Conservation (phyloP, 495 filamentous ascomycete species). For the Penicillium lagena region DNA sequence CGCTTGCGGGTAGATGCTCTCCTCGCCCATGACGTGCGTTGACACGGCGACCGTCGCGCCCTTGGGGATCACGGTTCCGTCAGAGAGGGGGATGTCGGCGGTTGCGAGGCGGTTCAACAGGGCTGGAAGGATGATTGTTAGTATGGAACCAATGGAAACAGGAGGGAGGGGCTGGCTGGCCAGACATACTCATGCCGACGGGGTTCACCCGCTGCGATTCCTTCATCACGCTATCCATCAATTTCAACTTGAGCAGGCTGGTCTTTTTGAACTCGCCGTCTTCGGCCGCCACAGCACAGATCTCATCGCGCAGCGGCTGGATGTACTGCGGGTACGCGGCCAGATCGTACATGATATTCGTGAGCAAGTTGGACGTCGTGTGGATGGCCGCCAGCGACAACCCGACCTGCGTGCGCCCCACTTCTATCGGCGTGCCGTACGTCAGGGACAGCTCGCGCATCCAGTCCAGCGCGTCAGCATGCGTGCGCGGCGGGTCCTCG, state of each 20-base stretch:
- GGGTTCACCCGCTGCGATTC: constrained; percentile 29
- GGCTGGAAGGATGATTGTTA: constrained; percentile 15
- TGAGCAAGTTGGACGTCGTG: constrained; percentile 34
- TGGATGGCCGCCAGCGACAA: constrained; percentile 40
- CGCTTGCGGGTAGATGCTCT: constrained; percentile 35
- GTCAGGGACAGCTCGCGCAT: constrained; percentile 18
- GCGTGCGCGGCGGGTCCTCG: constrained; percentile 11
- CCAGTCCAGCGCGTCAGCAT: constrained; percentile 32
- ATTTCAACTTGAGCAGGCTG: constrained; percentile 41
- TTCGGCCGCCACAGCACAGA: constrained; percentile 21
- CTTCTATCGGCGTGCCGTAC: constrained; percentile 9
- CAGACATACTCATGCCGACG: constrained; percentile 25
- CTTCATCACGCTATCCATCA: constrained; percentile 41
- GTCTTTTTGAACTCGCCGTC: constrained; percentile 41
- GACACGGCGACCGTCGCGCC: constrained; percentile 31
- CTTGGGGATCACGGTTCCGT: constrained; percentile 27
- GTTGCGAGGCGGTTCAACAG: constrained; percentile 36
- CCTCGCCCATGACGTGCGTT: constrained; percentile 26
- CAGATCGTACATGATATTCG: constrained; percentile 37
- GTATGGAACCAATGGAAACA: neutral
- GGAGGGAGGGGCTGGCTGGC: neutral
- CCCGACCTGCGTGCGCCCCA: constrained; percentile 20
- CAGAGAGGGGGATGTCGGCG: constrained; percentile 23
- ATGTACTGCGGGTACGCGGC: constrained; percentile 29
- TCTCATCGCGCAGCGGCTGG: constrained; percentile 31